Conservation (phyloP, 495 filamentous ascomycete species). For the Penicillium waksmanii region DNA sequence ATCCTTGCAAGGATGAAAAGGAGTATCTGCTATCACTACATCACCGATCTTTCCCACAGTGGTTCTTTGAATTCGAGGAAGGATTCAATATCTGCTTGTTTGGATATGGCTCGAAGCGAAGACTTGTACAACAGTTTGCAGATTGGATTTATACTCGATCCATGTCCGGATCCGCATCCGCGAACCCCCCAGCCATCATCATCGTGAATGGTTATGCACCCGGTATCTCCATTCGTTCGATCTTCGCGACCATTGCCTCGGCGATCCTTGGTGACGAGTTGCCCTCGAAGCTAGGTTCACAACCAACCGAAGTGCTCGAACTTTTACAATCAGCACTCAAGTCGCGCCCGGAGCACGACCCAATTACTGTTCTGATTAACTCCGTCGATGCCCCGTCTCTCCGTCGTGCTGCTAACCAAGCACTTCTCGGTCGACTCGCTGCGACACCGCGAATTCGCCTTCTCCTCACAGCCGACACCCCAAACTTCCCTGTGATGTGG, state of each 20-base stretch:
- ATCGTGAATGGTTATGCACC: slow-evolving; percentile 88
- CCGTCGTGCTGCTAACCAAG: slow-evolving; percentile 69
- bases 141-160: slow-evolving; percentile 62
- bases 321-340: slow-evolving; percentile 63
- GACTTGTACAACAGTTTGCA: slow-evolving; percentile 76
- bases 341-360: slow-evolving; percentile 40
- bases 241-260: slow-evolving; percentile 73
- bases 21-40: slow-evolving; percentile 75
- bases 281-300: slow-evolving; percentile 59
- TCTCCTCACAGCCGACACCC: slow-evolving; percentile 81
- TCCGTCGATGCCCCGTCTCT: slow-evolving; percentile 81
- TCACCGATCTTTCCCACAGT: slow-evolving; percentile 81
- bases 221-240: slow-evolving; percentile 74
- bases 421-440: slow-evolving; percentile 74
- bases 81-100: slow-evolving; percentile 91
- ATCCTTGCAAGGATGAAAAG: slow-evolving; percentile 74
- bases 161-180: slow-evolving; percentile 24
- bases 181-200: slow-evolving; percentile 62
- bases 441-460: slow-evolving; percentile 74
- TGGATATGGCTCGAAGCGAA: slow-evolving; percentile 87
- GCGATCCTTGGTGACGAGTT: slow-evolving; percentile 62
- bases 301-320: slow-evolving; percentile 67
- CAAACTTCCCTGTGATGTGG: slow-evolving; percentile 87
- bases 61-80: slow-evolving; percentile 87
- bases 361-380: slow-evolving; percentile 76